These are phyloP conservation scores for Trichoderma oligosporum DNA, from an alignment of 2,329 filamentous ascomycete genomes.

Conservation along the genomic window DNA sequence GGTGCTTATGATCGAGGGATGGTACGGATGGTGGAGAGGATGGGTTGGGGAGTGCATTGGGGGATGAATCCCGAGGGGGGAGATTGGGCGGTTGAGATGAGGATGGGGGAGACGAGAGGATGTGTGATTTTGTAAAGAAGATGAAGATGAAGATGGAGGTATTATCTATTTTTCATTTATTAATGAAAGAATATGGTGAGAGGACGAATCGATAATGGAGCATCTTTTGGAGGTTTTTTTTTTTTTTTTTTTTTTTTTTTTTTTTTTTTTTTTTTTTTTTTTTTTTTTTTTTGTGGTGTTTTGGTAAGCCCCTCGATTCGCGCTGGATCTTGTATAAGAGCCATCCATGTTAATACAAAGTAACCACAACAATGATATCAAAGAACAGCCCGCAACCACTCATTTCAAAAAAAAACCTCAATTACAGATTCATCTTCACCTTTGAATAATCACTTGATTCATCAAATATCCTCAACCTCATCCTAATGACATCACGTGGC, in stretches of 20 bases:
- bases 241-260: background rate
- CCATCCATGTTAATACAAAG: too few relatives aligned
- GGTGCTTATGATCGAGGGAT: constrained; percentile 46
- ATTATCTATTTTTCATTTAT: background rate
- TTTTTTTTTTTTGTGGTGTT: background rate
- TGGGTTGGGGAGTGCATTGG: constrained; percentile 45
- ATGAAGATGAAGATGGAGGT: too few relatives aligned
- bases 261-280: background rate
- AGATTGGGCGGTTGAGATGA: constrained; percentile 37
- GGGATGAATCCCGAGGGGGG: constrained; percentile 43
- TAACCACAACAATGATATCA: too few relatives aligned
- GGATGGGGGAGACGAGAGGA: constrained; percentile 23
- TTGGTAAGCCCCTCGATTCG: background rate
- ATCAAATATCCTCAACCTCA: background rate
- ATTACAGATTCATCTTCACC: too few relatives aligned
- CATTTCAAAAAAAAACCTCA: background rate
- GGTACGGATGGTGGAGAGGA: constrained; percentile 43
- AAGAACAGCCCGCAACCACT: too few relatives aligned
- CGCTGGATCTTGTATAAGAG: background rate
- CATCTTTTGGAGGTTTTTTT: background rate
- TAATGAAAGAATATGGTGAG: too few relatives aligned
- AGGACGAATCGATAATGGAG: too few relatives aligned
- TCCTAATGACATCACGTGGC: constrained; percentile 25
- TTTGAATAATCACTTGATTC: too few relatives aligned
- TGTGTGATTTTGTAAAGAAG: constrained; percentile 33